These are phyloP conservation scores for Bruguiera hainesii DNA, from an alignment of 441 rosid species.

Conservation along the genomic window DNA sequence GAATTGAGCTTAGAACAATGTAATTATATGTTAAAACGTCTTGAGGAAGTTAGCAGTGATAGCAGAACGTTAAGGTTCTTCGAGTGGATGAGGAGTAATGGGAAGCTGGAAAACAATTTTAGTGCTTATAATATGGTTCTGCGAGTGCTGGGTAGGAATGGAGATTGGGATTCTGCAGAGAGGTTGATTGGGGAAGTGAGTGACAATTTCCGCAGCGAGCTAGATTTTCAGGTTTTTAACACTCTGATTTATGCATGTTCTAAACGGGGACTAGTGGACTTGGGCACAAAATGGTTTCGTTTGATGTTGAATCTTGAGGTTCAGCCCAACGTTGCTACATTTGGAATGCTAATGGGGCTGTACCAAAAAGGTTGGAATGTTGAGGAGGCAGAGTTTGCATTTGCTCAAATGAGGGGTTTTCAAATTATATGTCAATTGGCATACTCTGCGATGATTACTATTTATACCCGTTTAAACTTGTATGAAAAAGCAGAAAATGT, in stretches of 20 bases:
- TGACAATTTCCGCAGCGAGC: constrained; percentile 28
- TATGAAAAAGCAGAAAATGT: constrained; percentile 73
- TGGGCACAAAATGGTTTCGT: constrained; percentile 64
- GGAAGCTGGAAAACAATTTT: constrained; percentile 56
- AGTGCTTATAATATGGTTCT: constrained; percentile 66
- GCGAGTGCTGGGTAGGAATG: constrained; percentile 61
- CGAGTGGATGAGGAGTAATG: constrained; percentile 74
- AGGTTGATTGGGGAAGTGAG: constrained; percentile 41
- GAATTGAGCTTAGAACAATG: constrained; percentile 51
- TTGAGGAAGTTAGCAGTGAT: constrained; percentile 56
- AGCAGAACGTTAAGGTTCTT: constrained; percentile 54
- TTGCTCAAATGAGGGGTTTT: constrained; percentile 59
- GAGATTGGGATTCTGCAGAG: constrained; percentile 73
- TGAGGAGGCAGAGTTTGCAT: constrained; percentile 67
- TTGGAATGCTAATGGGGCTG: constrained; percentile 86
- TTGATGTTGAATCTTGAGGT: constrained; percentile 73
- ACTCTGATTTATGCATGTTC: constrained; percentile 62
- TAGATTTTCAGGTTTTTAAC: constrained; percentile 62
- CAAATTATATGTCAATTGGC: constrained; percentile 75
- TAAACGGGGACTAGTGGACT: constrained; percentile 48
- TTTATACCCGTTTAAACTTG: constrained; percentile 69
- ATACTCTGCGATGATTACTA: constrained; percentile 83
- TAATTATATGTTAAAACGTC: constrained; percentile 56
- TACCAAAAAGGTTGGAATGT: constrained; percentile 71
- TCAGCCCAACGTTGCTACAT: constrained; percentile 68